Evolutionary conservation across 257 asterid species (phyloP).

Genomic region (Galeopsis tetrahit): DNA sequence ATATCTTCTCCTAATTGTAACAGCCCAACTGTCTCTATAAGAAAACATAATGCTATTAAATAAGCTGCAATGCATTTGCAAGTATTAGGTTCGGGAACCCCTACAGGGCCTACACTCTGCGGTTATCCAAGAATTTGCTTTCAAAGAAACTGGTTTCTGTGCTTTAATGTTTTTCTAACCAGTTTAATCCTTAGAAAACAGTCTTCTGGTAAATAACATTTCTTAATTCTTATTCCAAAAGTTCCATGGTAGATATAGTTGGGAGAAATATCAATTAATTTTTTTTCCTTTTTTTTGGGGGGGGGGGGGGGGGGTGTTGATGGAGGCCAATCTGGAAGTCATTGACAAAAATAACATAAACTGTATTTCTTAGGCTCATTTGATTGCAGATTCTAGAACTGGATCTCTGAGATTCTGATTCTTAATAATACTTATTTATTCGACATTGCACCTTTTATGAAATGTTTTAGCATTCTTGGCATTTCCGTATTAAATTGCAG

Average conservation of each 20-base stretch:
- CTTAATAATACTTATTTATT: neutral
- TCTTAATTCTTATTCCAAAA: neutral
- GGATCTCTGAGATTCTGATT: constrained; percentile 15
- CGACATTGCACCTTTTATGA: constrained; percentile 9
- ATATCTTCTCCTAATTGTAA: constrained; percentile 8
- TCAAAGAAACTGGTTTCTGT: neutral
- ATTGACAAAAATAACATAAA: neutral
- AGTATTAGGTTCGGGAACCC: neutral
- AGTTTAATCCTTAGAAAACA: neutral
- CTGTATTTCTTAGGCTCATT: neutral
- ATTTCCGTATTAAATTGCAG: neutral
- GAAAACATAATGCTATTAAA: neutral
- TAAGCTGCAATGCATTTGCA: neutral
- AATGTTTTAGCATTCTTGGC: neutral
- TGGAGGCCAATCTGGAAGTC: neutral
- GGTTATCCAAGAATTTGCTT: constrained; percentile 5
- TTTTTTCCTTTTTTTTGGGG: neutral
- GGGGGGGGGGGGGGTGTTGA: neutral
- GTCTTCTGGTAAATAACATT: neutral
- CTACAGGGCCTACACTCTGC: too few species aligned
- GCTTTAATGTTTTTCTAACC: neutral
- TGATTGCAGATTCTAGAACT: neutral
- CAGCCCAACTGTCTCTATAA: neutral
- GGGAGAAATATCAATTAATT: neutral
- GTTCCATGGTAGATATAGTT: neutral